Percentiles rank a stretch among this genome's conserved stretches.
Evolutionary conservation across 169 alveolate genomes (phyloP).

Genomic region (Neospora caninum): DNA sequence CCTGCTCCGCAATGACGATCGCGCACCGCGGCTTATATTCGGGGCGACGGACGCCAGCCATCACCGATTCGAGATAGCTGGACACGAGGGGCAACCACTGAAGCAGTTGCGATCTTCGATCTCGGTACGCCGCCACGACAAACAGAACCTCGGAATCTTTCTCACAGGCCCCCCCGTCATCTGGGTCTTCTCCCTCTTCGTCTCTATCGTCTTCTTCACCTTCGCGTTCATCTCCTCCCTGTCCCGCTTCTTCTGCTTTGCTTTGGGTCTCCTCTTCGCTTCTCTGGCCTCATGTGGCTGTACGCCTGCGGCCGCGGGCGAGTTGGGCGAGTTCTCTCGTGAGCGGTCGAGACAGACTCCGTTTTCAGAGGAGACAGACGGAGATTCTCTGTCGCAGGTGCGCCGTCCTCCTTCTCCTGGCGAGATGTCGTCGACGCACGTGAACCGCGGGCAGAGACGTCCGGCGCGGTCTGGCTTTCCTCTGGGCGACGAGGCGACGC

Average conservation of each 20-base stretch:
- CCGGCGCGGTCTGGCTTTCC: no score
- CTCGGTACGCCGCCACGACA: not conserved
- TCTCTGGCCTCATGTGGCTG: no score
- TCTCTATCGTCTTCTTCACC: not conserved
- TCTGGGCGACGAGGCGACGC: no score
- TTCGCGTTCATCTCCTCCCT: not conserved
- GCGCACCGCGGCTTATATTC: not conserved
- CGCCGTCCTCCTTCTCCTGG: no score
- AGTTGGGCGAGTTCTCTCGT: no score
- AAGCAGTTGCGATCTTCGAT: not conserved
- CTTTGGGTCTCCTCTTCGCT: no score
- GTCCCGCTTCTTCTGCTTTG: not conserved
- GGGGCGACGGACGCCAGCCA: not conserved
- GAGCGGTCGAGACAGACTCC: no score
- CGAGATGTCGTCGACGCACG: no score
- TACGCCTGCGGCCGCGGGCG: no score
- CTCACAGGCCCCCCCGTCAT: not conserved
- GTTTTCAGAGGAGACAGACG: no score
- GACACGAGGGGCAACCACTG: not conserved
- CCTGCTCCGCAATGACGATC: slow-evolving; percentile 19
- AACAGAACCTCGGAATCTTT: not conserved
- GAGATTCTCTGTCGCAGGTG: no score
- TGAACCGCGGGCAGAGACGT: no score
- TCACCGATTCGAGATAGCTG: not conserved
- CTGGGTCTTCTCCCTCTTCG: not conserved